Base-by-base conservation (phyloP, 1,139 yeast genomes). In the Wickerhamomyces sp. region DNA sequence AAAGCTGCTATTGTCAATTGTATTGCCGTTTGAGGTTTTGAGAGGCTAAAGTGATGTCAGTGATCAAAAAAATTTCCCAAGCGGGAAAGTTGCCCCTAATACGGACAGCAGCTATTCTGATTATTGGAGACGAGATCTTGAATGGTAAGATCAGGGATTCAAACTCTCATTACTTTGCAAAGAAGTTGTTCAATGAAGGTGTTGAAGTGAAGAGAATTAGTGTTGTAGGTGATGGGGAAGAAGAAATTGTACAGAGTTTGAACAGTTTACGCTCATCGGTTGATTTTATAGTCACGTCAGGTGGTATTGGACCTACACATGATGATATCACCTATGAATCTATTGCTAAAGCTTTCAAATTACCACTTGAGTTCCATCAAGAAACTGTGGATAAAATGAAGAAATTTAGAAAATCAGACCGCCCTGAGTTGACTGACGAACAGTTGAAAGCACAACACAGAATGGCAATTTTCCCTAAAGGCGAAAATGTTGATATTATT, bases 271-370 rank as follows among this genome's bases (percentile, higher is more conserved):
- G 70, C 21, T 54, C 64, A 16, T 63, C 70, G 31, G 78, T 78
- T 47, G 91, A 84, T 51, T 70, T 86, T 37, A 70, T 86, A 6
- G 71, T 85, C 14, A 85, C 95, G 1, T 75, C 87, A 14, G 95
- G 96, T 14, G 69, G 86, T 0, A 83, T 87, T 42, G 96, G 96
- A 0, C 85, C 94, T 4, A 87, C 95, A 0, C 95, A 86, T 50
- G 95, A 86, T 54, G 96, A 86, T 55, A 80, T 86, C 39, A 85
- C 95, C 0, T 86, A 87, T 55, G 77, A 76, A 33, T 70, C 82
- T 6, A 55, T 86, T 13, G 84, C 88, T 2, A 71, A 70, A 44
- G 82, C 84, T 16, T 86, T 68, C 49, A 59, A 59, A 2, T 57
- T 82, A 10, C 70, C 70, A 0, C 61, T 78, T 38, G 58, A 57